These are phyloP conservation scores for Cryptosporidium ubiquitum DNA, from an alignment of 169 alveolate genomes.

Conservation along the genomic window DNA sequence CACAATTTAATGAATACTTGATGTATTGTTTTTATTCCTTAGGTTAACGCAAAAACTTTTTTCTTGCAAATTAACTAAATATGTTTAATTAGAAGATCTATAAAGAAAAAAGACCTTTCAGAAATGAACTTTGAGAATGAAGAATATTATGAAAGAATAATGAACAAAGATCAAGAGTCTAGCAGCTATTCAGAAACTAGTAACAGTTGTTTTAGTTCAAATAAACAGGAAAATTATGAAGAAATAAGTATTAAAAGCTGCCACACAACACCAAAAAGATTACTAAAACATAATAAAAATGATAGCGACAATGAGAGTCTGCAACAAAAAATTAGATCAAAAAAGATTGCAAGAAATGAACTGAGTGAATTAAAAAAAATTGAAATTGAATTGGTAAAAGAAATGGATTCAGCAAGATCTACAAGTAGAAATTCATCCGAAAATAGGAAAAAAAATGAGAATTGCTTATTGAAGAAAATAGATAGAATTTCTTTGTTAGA, in stretches of 20 bases:
- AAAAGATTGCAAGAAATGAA: constrained; percentile 28
- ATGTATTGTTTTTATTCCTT: not conserved
- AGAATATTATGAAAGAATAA: not conserved
- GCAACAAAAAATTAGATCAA: constrained; percentile 3
- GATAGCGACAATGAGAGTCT: not conserved
- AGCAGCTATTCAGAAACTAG: not conserved
- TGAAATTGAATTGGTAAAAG: constrained; percentile 52
- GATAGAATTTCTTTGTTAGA: constrained; percentile 22
- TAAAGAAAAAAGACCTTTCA: not conserved
- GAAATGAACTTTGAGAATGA: constrained; percentile 13
- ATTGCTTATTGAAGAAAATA: not conserved
- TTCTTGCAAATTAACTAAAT: not conserved
- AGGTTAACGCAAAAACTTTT: not conserved
- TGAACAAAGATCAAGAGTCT: not conserved
- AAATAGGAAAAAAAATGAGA: constrained; percentile 14
- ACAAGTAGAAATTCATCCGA: constrained; percentile 29
- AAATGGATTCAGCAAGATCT: constrained; percentile 49
- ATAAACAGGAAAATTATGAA: not conserved
- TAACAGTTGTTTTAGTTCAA: not conserved
- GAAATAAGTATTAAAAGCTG: not conserved
- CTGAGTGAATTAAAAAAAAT: constrained; percentile 27
- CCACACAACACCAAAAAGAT: constrained; percentile 41
- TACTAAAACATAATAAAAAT: not conserved
- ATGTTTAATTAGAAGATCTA: constrained; percentile 17
- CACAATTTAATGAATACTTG: not conserved